Conservation (phyloP, 2,329 filamentous ascomycete species). For the Clonostachys chloroleuca region DNA sequence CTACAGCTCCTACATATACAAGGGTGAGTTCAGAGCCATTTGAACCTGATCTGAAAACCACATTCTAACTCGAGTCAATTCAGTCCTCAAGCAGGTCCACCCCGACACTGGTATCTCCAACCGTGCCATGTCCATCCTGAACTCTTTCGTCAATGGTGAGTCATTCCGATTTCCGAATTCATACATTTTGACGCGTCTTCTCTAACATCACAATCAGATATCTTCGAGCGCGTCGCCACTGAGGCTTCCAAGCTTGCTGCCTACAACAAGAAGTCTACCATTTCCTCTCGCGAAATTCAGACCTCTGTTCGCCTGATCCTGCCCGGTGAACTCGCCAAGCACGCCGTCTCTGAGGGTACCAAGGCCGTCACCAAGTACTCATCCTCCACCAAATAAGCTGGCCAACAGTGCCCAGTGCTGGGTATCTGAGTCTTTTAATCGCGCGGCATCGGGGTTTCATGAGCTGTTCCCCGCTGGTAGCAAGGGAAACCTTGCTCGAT, state of each 20-base stretch:
- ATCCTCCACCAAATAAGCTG: slow-evolving; percentile 91
- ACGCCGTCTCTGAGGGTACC: slow-evolving; percentile 98
- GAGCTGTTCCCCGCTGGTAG: slow-evolving; percentile 31
- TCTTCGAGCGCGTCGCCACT: slow-evolving; percentile 98
- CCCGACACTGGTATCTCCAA: slow-evolving; percentile 99
- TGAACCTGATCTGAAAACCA: neutral
- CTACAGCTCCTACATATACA: slow-evolving; percentile 99
- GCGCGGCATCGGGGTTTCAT: slow-evolving; percentile 57
- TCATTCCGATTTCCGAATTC: slow-evolving; percentile 4
- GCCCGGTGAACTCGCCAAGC: slow-evolving; percentile 97
- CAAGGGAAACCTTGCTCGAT: slow-evolving; percentile 10
- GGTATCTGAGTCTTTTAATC: slow-evolving; percentile 43
- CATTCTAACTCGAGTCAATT: slow-evolving; percentile 4
- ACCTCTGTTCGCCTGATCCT: slow-evolving; percentile 98
- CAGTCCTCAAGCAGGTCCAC: slow-evolving; percentile 99
- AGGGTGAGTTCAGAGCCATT: slow-evolving; percentile 57
- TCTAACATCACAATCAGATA: slow-evolving; percentile 54
- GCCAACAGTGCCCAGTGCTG: slow-evolving; percentile 32
- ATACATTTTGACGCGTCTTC: neutral
- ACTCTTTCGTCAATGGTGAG: slow-evolving; percentile 98
- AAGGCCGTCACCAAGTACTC: slow-evolving; percentile 99
- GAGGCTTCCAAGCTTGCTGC: slow-evolving; percentile 98
- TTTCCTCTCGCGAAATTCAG: slow-evolving; percentile 98
- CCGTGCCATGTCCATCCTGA: slow-evolving; percentile 98
- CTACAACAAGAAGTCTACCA: slow-evolving; percentile 99